These are phyloP conservation scores for Globisporangium okanoganense DNA, from an alignment of 352 stramenopile genomes.

Conservation along the genomic window DNA sequence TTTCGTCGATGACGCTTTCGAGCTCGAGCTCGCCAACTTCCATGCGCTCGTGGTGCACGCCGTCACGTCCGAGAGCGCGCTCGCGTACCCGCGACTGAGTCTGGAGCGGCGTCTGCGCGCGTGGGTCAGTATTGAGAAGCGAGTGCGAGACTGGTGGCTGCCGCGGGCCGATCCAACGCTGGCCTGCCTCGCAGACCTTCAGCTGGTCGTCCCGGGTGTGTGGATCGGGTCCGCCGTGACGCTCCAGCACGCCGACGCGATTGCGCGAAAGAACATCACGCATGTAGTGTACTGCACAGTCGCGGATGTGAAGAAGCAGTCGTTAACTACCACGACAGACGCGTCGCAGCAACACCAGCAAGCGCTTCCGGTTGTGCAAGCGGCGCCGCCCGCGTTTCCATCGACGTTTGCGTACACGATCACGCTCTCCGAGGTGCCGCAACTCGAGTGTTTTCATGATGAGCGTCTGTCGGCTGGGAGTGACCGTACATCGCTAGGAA, in stretches of 20 bases:
- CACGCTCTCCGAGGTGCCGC: constrained; percentile 8
- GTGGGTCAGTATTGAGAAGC: constrained; percentile 10
- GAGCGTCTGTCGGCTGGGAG: neutral
- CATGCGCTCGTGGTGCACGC: constrained; percentile 16
- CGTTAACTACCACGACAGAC: neutral
- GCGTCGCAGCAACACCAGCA: constrained; percentile 1
- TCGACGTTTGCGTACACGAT: constrained; percentile 12
- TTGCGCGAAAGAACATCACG: constrained; percentile 14
- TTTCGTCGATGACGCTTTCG: constrained; percentile 18
- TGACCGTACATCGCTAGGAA: neutral
- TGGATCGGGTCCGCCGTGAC: constrained; percentile 33
- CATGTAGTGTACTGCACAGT: constrained; percentile 16
- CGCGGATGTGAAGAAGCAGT: neutral
- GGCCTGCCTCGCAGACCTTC: constrained; percentile 24
- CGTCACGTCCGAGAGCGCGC: constrained; percentile 2
- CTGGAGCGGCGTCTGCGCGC: constrained; percentile 9
- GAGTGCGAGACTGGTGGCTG: constrained; percentile 13
- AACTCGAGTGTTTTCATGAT: constrained; percentile 1
- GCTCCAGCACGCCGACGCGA: constrained; percentile 13
- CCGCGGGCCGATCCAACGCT: constrained; percentile 10
- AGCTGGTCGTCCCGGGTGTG: constrained; percentile 27
- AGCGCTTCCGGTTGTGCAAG: constrained; percentile 1
- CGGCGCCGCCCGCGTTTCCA: neutral
- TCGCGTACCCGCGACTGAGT: constrained; percentile 3
- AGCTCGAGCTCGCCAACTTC: constrained; percentile 22